These are phyloP conservation scores for Colletotrichum spaethianum DNA, from an alignment of 2,329 filamentous ascomycete species.

Conservation along the genomic window DNA sequence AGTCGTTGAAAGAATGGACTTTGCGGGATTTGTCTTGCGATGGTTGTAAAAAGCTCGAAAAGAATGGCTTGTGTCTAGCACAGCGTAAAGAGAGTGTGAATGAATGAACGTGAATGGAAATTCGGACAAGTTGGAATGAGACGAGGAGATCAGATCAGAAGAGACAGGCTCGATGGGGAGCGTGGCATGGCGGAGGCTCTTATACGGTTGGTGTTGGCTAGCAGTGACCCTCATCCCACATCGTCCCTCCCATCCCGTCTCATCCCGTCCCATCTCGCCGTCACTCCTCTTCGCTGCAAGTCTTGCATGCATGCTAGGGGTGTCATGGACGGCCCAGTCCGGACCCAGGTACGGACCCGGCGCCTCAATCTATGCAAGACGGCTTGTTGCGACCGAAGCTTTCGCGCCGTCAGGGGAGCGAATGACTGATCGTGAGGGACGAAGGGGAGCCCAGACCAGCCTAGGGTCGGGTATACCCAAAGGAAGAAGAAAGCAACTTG, in stretches of 20 bases:
- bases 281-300: not conserved
- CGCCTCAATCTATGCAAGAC: constrained; percentile 38
- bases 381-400: constrained; percentile 31
- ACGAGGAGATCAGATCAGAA: constrained; percentile 31
- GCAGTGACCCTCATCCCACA: not conserved
- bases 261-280: not conserved
- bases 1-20: not conserved
- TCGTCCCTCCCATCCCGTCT: not conserved
- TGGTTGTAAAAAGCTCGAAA: constrained; percentile 36
- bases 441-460: constrained; percentile 14
- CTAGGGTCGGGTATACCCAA: not conserved
- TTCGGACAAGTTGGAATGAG: constrained; percentile 35
- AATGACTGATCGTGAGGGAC: not conserved
- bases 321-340: constrained; percentile 34
- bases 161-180: not conserved
- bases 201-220: constrained; percentile 25
- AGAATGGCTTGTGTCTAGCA: constrained; percentile 43
- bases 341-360: constrained; percentile 18
- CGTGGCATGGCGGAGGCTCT: constrained; percentile 30
- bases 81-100: constrained; percentile 41
- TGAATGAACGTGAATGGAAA: constrained; percentile 41
- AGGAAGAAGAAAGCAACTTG: not conserved
- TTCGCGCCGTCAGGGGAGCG: constrained; percentile 12
- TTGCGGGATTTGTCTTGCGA: constrained; percentile 30
- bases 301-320: not conserved